phyloP scores from a whole-genome alignment of 305 asterid species.

The Ajuga reptans region DNA sequence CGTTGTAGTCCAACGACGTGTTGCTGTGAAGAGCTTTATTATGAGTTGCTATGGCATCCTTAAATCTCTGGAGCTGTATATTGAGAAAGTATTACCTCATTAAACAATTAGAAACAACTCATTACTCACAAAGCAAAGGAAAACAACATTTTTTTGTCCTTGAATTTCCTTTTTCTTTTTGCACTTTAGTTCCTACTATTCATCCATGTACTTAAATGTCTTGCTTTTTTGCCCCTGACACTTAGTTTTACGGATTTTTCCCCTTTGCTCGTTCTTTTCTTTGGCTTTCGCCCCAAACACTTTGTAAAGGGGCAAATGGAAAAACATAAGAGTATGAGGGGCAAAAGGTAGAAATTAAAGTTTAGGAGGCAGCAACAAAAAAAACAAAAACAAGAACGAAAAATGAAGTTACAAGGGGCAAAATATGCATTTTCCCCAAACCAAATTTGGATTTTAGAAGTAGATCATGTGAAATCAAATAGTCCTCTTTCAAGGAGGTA shows the following conservation, averaged over 20 bases:
- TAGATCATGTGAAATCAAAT: not conserved
- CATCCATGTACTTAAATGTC: no score
- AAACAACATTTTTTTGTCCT: not conserved
- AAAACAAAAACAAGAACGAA: no score
- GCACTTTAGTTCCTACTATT: not conserved
- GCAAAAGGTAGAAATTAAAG: no score
- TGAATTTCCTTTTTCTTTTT: not conserved
- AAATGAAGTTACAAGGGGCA: no score
- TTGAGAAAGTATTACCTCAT: not conserved
- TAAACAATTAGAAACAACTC: not conserved
- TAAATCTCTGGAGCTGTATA: slow-evolving; percentile 52
- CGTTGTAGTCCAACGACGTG: slow-evolving; percentile 3
- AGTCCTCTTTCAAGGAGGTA: no score
- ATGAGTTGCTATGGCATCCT: slow-evolving; percentile 40
- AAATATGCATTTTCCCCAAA: no score
- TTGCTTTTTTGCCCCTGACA: no score
- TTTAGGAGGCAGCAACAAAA: no score
- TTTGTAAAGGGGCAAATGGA: not conserved
- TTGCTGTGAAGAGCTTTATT: slow-evolving; percentile 19
- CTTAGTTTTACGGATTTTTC: no score
- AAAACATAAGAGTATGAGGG: no score
- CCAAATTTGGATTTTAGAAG: not conserved
- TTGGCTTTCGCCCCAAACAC: no score
- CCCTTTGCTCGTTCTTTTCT: no score
- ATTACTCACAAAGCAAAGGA: not conserved